Evolutionary conservation across 2,329 filamentous ascomycete species (phyloP).

Genomic region (Apiospora arundinis): DNA sequence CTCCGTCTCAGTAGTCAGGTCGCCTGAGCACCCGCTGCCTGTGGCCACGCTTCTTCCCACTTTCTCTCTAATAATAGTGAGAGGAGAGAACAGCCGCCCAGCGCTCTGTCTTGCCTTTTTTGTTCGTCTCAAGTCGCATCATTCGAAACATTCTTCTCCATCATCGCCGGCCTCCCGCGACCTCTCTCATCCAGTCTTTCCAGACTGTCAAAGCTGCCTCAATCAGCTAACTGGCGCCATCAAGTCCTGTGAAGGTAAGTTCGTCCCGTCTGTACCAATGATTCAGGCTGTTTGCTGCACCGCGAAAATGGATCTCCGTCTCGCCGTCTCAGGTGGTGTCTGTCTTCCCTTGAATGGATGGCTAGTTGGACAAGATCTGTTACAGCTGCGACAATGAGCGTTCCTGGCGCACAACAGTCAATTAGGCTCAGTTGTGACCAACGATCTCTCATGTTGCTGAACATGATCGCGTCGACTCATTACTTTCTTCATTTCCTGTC

Average conservation of each 20-base stretch:
- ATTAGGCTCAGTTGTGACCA: slow-evolving; percentile 14
- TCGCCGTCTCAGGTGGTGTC: not conserved
- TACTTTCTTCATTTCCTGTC: not conserved
- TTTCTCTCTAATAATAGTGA: slow-evolving; percentile 14
- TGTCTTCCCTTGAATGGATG: not conserved
- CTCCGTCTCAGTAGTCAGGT: slow-evolving; percentile 3
- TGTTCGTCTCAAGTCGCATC: slow-evolving; percentile 33
- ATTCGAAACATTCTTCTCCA: slow-evolving; percentile 35
- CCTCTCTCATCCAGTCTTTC: slow-evolving; percentile 32
- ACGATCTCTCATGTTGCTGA: slow-evolving; percentile 5
- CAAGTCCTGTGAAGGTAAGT: slow-evolving; percentile 10
- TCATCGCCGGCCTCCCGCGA: slow-evolving; percentile 26
- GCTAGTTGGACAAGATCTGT: slow-evolving; percentile 6
- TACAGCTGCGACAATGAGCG: not conserved
- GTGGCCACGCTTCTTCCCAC: slow-evolving; percentile 14
- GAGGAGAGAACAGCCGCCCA: slow-evolving; percentile 10
- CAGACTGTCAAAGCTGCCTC: slow-evolving; percentile 16
- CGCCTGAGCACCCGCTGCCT: slow-evolving; percentile 14
- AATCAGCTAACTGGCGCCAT: slow-evolving; percentile 11
- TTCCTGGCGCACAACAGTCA: slow-evolving; percentile 13
- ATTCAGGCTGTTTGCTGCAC: not conserved
- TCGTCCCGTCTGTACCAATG: not conserved
- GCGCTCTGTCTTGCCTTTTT: slow-evolving; percentile 29
- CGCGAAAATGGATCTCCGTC: not conserved
- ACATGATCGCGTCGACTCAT: slow-evolving; percentile 2